phyloP scores from a whole-genome alignment of 2,329 filamentous ascomycete genomes.

The Elsinoe necatrix region DNA sequence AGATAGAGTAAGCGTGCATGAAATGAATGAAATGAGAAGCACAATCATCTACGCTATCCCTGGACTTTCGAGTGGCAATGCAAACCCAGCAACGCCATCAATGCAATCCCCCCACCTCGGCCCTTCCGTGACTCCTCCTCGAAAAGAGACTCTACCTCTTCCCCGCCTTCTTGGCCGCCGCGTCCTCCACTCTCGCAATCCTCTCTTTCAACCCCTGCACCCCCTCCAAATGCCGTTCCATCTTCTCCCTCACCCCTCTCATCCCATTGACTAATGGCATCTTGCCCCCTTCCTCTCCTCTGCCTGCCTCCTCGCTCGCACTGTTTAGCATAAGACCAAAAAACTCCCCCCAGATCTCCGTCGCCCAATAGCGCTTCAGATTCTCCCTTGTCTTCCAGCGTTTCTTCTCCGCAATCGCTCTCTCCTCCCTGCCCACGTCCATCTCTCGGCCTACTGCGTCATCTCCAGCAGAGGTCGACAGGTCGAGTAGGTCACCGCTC shows the following conservation, averaged over 20 bases:
- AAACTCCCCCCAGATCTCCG: conserved; percentile 74
- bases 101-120: neutral
- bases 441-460: conserved; percentile 33
- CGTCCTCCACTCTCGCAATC: conserved; percentile 56
- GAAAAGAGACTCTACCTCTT: conserved; percentile 16
- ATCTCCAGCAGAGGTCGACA: conserved; percentile 46
- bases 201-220: conserved; percentile 53
- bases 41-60: neutral
- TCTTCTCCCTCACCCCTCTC: conserved; percentile 59
- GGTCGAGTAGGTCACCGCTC: neutral
- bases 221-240: conserved; percentile 76
- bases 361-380: conserved; percentile 94
- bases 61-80: neutral
- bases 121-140: neutral
- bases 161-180: conserved; percentile 49
- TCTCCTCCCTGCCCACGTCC: neutral
- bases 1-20: neutral
- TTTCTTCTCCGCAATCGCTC: conserved; percentile 32
- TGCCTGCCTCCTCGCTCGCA: conserved; percentile 45
- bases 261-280: conserved; percentile 69
- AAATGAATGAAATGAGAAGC: conserved; percentile 11
- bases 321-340: conserved; percentile 87
- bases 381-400: conserved; percentile 73
- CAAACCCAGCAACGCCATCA: neutral
- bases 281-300: conserved; percentile 53